Evolutionary conservation across 345 rosid species (phyloP), one percentile per base, ranked within the genome.

Genomic region (Cardamine chenopodiifolia): DNA sequence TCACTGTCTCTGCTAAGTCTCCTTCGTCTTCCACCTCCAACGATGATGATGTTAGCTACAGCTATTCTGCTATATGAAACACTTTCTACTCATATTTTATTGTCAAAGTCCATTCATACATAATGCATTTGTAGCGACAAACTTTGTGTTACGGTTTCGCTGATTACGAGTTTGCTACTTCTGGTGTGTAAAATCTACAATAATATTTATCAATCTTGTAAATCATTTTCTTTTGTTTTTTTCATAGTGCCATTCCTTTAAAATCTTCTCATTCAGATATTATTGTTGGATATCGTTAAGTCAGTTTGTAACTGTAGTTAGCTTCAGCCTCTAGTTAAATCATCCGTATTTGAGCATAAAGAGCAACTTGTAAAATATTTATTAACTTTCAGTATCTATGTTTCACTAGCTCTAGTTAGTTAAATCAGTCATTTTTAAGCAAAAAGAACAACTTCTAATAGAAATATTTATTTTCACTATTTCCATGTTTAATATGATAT

Each of bases 31-130:
- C 79, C 18, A 4, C 59, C 23, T 18, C 79, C 70, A 18, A 8
- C 18, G 80, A 70, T 20, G 76, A 70, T 26, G 88, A 75, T 3
- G 85, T 83, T 25, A 86, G 73, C 55, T 2, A 67, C 26, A 65
- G 83, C 82, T 95, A 95, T 40, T 76, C 89, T 1, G 78, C 90
- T 50, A 84, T 90, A 61, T 85, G 49, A 80, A 13, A 17, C 17
- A 13, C 18, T 14, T 26, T 47, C 18, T 72, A 75, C 12, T 29
- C 20, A 1, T 44, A 67, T 74, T 32, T 75, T 52, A 50, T 48
- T 18, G 4, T 54, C 71, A 42, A n/a, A 25, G 28, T 32, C 31
- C 19, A 37, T 39, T 32, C 19, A 23, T 65, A 13, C 45, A 3
- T 44, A 64, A 55, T 65, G 57, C 55, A 65, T 35, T 58, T 74